Percentiles rank a stretch among this genome's conserved stretches.
These are phyloP conservation scores for Cichorium intybus DNA, from an alignment of 140 eudicot genomes.

Conservation along the genomic window DNA sequence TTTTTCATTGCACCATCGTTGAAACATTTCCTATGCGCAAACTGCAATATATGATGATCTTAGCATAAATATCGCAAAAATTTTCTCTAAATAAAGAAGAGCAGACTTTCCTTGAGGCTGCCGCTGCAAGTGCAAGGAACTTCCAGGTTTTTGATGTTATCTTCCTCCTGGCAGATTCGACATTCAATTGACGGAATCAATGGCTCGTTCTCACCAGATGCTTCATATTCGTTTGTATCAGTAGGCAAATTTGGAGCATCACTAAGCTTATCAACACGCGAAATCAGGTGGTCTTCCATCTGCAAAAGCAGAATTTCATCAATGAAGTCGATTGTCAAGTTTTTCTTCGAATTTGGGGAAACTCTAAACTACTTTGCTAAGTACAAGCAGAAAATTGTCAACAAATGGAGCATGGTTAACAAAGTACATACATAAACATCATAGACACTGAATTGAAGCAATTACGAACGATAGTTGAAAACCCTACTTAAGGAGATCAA, in stretches of 20 bases:
- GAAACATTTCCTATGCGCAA: slow-evolving; percentile 82
- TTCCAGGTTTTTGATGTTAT: slow-evolving; percentile 56
- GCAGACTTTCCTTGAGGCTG: slow-evolving; percentile 69
- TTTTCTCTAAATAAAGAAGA: not conserved
- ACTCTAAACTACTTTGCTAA: not conserved
- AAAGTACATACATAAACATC: slow-evolving; percentile 1
- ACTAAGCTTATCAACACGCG: slow-evolving; percentile 45
- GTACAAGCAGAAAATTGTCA: not conserved
- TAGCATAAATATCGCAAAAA: slow-evolving; percentile 1
- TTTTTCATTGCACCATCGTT: slow-evolving; percentile 84
- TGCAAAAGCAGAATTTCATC: slow-evolving; percentile 17
- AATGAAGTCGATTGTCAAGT: not conserved
- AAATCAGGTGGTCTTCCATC: slow-evolving; percentile 63
- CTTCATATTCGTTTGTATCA: slow-evolving; percentile 25
- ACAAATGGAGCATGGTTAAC: not conserved
- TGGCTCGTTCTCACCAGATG: slow-evolving; percentile 55
- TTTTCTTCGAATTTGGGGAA: not conserved
- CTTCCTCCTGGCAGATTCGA: slow-evolving; percentile 90
- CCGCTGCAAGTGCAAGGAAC: slow-evolving; percentile 78
- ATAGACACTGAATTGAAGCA: not conserved
- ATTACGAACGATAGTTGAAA: slow-evolving; percentile 6
- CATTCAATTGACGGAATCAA: slow-evolving; percentile 66
- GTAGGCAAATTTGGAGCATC: slow-evolving; percentile 31
- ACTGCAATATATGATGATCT: slow-evolving; percentile 39
- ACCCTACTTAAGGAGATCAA: not conserved